Evolutionary conservation across 352 stramenopile genomes (phyloP), one percentile per base, ranked within the genome.

Genomic region (Globisporangium camurandrum): DNA sequence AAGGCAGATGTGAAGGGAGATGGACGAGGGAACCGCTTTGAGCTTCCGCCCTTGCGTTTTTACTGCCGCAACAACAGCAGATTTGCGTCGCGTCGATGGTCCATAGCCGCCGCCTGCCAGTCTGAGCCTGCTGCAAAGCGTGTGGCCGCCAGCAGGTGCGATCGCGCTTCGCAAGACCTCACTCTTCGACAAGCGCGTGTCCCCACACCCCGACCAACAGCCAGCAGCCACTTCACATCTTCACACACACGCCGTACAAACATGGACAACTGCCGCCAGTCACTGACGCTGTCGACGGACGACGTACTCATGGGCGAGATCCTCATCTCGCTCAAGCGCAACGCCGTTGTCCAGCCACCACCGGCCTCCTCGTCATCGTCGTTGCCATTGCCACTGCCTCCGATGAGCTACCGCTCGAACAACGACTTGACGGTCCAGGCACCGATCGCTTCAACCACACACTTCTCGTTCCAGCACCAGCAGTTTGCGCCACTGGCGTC

Each of bases 231-330:
- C 16, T 31, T 10, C 20, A 24, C 41, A 57, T 45, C 27, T 30
- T 26, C 10, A 26, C 23, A 37, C 8, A 16, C 45, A 55, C 49
- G 49, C 39, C 46, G 38, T 40, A 17, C 28, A 12, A 39, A 10
- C 51, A 52, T 6, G 16, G 40, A 28, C 43, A 50, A 2, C 17
- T 22, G 10, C 30, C 31, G 26, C 27, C n/a, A n/a, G n/a, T n/a
- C 9, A 22, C 31, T 38, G 23, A 30, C 49, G 1, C 61, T 88
- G 44, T 86, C 58, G 48, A 62, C 64, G 11, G 77, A 88, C 50
- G 77, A 86, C 53, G 51, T 88, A 54, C 71, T 78, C 31, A 84
- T 85, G 61, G 72, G 77, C 33, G 74, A 88, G 64, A 88, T 88
- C 62, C 77, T 88, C 61, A 80, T 88, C 58, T 80, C 77, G 24